phyloP scores from a whole-genome alignment of 2,329 filamentous ascomycete genomes.

The Zopfia rhizophila region DNA sequence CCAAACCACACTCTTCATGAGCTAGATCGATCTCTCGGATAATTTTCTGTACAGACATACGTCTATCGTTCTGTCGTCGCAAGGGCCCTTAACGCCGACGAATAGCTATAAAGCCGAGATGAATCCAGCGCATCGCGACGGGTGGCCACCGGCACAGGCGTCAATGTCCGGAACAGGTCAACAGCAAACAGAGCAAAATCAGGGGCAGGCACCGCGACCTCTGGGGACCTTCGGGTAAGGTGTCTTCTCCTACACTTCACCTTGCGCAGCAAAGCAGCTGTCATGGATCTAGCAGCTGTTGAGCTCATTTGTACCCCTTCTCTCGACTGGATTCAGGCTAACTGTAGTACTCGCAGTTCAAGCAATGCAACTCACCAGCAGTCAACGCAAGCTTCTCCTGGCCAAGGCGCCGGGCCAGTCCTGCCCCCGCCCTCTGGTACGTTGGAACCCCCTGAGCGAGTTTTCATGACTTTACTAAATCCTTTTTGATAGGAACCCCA shows the following conservation, averaged over 20 bases:
- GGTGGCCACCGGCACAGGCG: constrained; percentile 57
- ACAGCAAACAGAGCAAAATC: constrained; percentile 50
- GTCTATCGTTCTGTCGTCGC: constrained; percentile 23
- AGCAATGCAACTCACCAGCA: constrained; percentile 46
- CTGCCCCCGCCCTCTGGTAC: constrained; percentile 54
- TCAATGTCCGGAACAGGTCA: constrained; percentile 60
- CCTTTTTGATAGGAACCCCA: constrained; percentile 36
- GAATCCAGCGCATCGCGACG: constrained; percentile 55
- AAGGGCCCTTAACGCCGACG: constrained; percentile 37
- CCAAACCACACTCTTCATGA: constrained; percentile 34
- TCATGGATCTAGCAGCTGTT: constrained; percentile 29
- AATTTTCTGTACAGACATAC: constrained; percentile 25
- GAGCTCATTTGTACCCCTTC: constrained; percentile 20
- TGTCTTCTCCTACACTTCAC: constrained; percentile 8
- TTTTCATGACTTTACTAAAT: constrained; percentile 28
- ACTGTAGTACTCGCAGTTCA: constrained; percentile 29
- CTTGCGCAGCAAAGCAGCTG: constrained; percentile 11
- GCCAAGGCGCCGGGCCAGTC: constrained; percentile 48
- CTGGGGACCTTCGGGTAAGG: constrained; percentile 50
- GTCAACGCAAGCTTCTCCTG: constrained; percentile 46
- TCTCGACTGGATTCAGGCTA: constrained; percentile 20
- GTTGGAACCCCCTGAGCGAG: constrained; percentile 25
- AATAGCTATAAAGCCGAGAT: constrained; percentile 47
- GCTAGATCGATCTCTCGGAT: constrained; percentile 21
- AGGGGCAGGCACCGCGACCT: constrained; percentile 45